Base-by-base conservation (phyloP, 2,329 filamentous ascomycete species). In the Calonectria henricotiae region DNA sequence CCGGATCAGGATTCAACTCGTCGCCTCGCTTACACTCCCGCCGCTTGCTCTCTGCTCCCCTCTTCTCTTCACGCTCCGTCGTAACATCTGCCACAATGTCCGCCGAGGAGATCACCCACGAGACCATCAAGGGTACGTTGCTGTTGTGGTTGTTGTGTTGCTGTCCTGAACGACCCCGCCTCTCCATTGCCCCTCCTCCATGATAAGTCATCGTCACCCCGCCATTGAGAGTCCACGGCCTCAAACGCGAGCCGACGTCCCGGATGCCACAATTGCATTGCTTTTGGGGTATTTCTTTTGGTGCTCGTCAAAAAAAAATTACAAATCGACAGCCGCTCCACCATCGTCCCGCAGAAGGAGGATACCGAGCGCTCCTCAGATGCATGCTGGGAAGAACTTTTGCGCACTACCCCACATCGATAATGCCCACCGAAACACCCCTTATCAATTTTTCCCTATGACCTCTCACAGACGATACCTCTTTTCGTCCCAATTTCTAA, bases 101-200 rank as follows among this genome's bases (percentile, higher is more conserved):
- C 72, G 62, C 71, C 62, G 85, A 86, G 83, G 89, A 93, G 81
- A 89, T 93, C 84, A 89, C 88, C 76, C 92, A 94, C 88, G 90
- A 91, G 82, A 94, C 92, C 81, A 94, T 94, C 87, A 89, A 93
- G 86, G 91, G 91, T 92, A 86, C 76, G 83, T 81, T 61, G 54
- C 67, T 20, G 25, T 49, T 47, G 49, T 17, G 13, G 35, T 20
- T 55, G 51, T 7, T 55, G 70, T 69, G 71, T 73, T 71, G 23
- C 43, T 62, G 55, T 71, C 72, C 63, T 71, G 74, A 73, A 66
- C 65, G 73, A 65, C 69, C 66, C 62, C 71, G 65, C 71, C 64
- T 62, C 39, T 39, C 54, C 39, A 58, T 65, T 78, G 76, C 76
- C 76, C 76, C 76, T 77, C 76, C 75, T 71, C 70, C 76, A 77